Evolutionary conservation across 2,329 filamentous ascomycete species (phyloP).

Genomic region (Rosellinia necatrix): DNA sequence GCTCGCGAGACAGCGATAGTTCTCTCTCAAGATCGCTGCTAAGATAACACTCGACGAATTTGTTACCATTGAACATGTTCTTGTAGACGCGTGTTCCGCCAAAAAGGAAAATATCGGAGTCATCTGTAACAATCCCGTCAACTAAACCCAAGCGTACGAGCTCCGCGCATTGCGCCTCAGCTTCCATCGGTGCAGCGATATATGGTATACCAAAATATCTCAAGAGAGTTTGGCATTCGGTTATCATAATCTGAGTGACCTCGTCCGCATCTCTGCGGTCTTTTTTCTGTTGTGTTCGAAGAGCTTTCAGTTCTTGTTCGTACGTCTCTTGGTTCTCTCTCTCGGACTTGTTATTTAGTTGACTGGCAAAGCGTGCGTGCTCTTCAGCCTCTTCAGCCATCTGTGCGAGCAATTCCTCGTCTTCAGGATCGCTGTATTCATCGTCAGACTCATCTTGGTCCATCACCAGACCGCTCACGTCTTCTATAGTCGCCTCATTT

Average conservation of each 20-base stretch:
- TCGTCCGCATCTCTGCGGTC: slow-evolving; percentile 95
- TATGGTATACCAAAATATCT: slow-evolving; percentile 93
- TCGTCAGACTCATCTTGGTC: slow-evolving; percentile 66
- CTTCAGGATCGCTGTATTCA: slow-evolving; percentile 83
- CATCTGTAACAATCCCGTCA: slow-evolving; percentile 96
- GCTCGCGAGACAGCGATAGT: slow-evolving; percentile 81
- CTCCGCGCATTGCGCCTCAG: slow-evolving; percentile 95
- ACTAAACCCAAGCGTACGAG: slow-evolving; percentile 85
- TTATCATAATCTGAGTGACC: slow-evolving; percentile 93
- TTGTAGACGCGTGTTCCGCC: slow-evolving; percentile 97
- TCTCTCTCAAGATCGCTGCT: slow-evolving; percentile 83
- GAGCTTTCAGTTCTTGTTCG: slow-evolving; percentile 81
- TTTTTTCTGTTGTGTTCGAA: slow-evolving; percentile 94
- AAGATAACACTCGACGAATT: slow-evolving; percentile 96
- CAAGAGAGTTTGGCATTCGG: slow-evolving; percentile 90
- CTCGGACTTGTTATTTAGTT: slow-evolving; percentile 76
- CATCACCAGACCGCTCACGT: slow-evolving; percentile 46
- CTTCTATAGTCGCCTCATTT: slow-evolving; percentile 16
- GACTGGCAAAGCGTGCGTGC: slow-evolving; percentile 88
- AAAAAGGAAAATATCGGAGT: slow-evolving; percentile 95
- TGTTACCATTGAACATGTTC: slow-evolving; percentile 99
- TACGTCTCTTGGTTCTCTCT: slow-evolving; percentile 77
- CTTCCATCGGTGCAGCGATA: slow-evolving; percentile 97
- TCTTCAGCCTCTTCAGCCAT: slow-evolving; percentile 91
- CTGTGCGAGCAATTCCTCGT: slow-evolving; percentile 84